Evolutionary conservation across 371 early-diverging fungal species (phyloP).

Genomic region (Lichtheimia hyalospora): DNA sequence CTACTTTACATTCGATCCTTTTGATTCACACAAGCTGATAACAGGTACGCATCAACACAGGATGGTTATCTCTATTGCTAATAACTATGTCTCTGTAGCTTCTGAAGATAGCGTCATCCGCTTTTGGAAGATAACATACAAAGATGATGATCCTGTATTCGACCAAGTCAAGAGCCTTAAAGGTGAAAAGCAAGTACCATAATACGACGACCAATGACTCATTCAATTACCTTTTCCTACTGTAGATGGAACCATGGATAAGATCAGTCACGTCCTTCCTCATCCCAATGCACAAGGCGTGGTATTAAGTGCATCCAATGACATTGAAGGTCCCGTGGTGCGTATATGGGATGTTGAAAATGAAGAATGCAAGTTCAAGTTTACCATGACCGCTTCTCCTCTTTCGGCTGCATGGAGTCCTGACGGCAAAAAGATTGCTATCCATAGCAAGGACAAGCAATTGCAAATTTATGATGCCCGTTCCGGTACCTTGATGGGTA

Average conservation of each 20-base stretch:
- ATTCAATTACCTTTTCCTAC: no score
- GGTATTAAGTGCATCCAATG: constrained; percentile 52
- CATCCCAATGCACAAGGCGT: constrained; percentile 68
- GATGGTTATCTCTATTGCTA: background rate
- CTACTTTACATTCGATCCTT: constrained; percentile 73
- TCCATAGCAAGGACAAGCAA: constrained; percentile 63
- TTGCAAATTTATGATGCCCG: constrained; percentile 65
- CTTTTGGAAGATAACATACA: constrained; percentile 72
- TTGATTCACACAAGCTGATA: constrained; percentile 56
- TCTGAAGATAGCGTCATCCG: constrained; percentile 75
- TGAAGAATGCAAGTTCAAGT: constrained; percentile 24
- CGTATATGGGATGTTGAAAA: constrained; percentile 55
- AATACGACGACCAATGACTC: no score
- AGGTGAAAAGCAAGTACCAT: no score
- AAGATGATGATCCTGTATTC: constrained; percentile 31
- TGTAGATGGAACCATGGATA: constrained; percentile 50
- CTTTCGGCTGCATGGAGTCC: constrained; percentile 64
- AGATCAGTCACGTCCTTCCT: constrained; percentile 58
- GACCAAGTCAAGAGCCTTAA: constrained; percentile 18
- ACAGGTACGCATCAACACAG: constrained; percentile 33
- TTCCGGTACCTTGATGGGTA: constrained; percentile 52
- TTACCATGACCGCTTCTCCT: constrained; percentile 16
- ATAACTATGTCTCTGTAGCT: constrained; percentile 14
- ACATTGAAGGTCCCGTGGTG: constrained; percentile 46
- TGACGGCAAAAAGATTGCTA: constrained; percentile 66